A percentile compares a stretch with the other conserved stretches of the same genome.
phyloP scores from a whole-genome alignment of 352 stramenopile genomes.

The Plasmopara muralis region DNA sequence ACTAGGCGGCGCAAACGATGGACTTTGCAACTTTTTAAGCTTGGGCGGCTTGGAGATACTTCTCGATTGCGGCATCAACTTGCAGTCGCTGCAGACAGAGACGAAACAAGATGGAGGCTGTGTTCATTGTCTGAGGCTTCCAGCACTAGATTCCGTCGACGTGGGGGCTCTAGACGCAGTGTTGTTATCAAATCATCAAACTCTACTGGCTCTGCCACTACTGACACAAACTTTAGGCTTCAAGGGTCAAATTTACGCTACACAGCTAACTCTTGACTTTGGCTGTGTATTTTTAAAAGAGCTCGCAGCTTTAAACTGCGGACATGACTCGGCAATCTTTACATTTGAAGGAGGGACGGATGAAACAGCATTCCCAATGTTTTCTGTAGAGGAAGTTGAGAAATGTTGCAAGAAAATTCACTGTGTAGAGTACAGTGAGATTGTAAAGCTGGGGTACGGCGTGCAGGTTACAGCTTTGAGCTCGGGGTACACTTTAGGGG shows the following conservation, averaged over 20 bases:
- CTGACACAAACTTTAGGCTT: conserved; percentile 71
- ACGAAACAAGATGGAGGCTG: not conserved
- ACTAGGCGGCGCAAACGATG: conserved; percentile 58
- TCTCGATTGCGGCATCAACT: conserved; percentile 61
- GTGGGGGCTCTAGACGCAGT: conserved; percentile 60
- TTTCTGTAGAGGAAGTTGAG: conserved; percentile 43
- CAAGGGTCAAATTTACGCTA: conserved; percentile 64
- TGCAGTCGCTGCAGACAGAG: conserved; percentile 10
- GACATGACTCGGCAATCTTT: conserved; percentile 16
- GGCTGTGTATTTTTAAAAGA: conserved; percentile 69
- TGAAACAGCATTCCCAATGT: conserved; percentile 24
- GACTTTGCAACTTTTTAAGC: conserved; percentile 73
- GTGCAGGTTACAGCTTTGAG: conserved; percentile 68
- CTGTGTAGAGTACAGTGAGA: conserved; percentile 57
- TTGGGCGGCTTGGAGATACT: conserved; percentile 75
- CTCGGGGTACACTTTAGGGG: conserved; percentile 64
- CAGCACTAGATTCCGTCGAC: conserved; percentile 43
- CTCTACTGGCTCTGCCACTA: conserved; percentile 66
- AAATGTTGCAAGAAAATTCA: conserved; percentile 37
- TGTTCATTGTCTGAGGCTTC: conserved; percentile 27
- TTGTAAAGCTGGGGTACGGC: conserved; percentile 52
- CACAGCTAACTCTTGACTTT: conserved; percentile 59
- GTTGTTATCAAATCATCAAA: conserved; percentile 67
- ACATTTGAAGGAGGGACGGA: conserved; percentile 21
- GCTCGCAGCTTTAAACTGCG: conserved; percentile 26